Evolutionary conservation across 345 rosid genomes (phyloP).

Genomic region (Brassica carinata): DNA sequence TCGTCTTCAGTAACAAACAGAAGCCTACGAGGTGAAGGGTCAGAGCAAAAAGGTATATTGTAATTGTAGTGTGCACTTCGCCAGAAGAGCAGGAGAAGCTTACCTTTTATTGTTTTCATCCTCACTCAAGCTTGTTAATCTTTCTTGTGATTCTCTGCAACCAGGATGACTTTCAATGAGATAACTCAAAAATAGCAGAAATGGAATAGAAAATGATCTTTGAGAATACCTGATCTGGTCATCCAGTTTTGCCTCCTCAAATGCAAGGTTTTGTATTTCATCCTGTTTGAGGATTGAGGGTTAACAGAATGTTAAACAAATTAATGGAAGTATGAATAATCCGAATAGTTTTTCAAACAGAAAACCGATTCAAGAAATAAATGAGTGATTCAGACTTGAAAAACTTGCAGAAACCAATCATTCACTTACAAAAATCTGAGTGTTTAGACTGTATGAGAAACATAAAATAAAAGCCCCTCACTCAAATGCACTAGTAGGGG

Average conservation of each 20-base stretch:
- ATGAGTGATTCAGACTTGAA: background rate
- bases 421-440: constrained; percentile 8
- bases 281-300: constrained; percentile 52
- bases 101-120: constrained; percentile 87
- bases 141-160: constrained; percentile 88
- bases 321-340: background rate
- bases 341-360: background rate
- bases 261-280: constrained; percentile 71
- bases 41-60: constrained; percentile 24
- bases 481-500: constrained; percentile 1
- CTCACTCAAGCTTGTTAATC: constrained; percentile 83
- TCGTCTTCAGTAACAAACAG: constrained; percentile 97
- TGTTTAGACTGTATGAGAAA: constrained; percentile 1
- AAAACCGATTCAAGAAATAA: constrained; percentile 2
- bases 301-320: constrained; percentile 7
- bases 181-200: background rate
- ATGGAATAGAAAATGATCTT: background rate
- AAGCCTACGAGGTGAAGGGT: constrained; percentile 55
- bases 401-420: background rate
- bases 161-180: constrained; percentile 42
- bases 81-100: constrained; percentile 18
- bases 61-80: background rate
- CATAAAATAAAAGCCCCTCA: background rate
- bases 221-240: constrained; percentile 39
- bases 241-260: constrained; percentile 62